Evolutionary conservation across 129 eudicot species (phyloP).

Genomic region (Deinandra increscens): DNA sequence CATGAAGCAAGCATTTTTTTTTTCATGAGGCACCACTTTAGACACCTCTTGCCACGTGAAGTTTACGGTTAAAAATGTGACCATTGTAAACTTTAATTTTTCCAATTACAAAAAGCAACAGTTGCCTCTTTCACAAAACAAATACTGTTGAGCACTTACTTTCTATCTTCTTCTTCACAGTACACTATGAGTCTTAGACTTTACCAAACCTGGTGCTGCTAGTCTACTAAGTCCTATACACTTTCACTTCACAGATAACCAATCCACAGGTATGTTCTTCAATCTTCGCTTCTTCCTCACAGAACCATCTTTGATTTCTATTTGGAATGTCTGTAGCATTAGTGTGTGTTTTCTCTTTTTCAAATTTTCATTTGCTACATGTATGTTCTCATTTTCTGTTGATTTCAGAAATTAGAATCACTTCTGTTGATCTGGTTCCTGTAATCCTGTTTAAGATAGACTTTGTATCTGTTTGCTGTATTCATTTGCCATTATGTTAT

Average conservation of each 20-base stretch:
- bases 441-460: background rate
- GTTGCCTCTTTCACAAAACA: background rate
- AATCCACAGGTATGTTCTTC: conserved; percentile 3
- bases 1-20: no score
- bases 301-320: background rate
- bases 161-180: background rate
- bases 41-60: background rate
- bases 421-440: background rate
- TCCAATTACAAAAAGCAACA: background rate
- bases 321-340: conserved; percentile 2
- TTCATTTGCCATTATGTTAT: background rate
- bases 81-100: background rate
- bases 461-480: background rate
- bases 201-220: background rate
- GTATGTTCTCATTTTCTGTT: background rate
- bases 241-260: background rate
- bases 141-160: background rate
- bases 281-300: conserved; percentile 7
- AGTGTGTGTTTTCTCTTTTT: background rate
- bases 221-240: background rate
- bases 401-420: background rate
- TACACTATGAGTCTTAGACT: background rate
- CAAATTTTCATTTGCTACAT: background rate
- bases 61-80: background rate
- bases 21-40: background rate